These are phyloP conservation scores for Trichoderma sp. DNA, from an alignment of 2,329 filamentous ascomycete genomes.

Conservation along the genomic window DNA sequence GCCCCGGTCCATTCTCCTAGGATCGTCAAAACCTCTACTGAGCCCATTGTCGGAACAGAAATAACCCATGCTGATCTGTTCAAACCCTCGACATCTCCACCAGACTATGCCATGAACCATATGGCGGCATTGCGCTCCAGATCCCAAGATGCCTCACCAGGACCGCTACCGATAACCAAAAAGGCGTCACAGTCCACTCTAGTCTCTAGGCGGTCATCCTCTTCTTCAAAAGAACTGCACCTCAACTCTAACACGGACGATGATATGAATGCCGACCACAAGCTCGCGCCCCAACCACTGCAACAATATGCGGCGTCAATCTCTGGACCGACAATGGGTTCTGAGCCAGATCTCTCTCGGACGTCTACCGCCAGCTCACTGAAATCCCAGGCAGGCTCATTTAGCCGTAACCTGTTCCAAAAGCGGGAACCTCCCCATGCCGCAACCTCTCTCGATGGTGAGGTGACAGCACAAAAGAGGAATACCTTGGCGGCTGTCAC, in stretches of 20 bases:
- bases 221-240: conserved; percentile 46
- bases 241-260: conserved; percentile 39
- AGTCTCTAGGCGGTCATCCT: conserved; percentile 41
- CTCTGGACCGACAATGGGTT: conserved; percentile 34
- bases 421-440: conserved; percentile 40
- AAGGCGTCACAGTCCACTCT: conserved; percentile 32
- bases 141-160: conserved; percentile 55
- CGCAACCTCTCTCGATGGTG: conserved; percentile 36
- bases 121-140: conserved; percentile 68
- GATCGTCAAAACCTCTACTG: conserved; percentile 48
- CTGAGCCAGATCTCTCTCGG: conserved; percentile 29
- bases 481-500: conserved; percentile 54
- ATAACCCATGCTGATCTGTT: conserved; percentile 64
- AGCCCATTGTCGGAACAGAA: conserved; percentile 66
- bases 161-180: conserved; percentile 37
- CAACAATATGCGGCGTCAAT: conserved; percentile 37
- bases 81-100: conserved; percentile 54
- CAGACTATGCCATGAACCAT: conserved; percentile 59
- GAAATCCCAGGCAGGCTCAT: conserved; percentile 40
- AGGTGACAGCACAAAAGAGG: conserved; percentile 41
- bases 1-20: conserved; percentile 35
- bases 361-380: conserved; percentile 39
- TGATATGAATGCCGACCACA: not conserved
- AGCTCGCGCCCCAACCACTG: conserved; percentile 24
- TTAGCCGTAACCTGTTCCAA: conserved; percentile 42